These are phyloP conservation scores for Tothia fuscella DNA, from an alignment of 2,329 filamentous ascomycete species.

Conservation along the genomic window DNA sequence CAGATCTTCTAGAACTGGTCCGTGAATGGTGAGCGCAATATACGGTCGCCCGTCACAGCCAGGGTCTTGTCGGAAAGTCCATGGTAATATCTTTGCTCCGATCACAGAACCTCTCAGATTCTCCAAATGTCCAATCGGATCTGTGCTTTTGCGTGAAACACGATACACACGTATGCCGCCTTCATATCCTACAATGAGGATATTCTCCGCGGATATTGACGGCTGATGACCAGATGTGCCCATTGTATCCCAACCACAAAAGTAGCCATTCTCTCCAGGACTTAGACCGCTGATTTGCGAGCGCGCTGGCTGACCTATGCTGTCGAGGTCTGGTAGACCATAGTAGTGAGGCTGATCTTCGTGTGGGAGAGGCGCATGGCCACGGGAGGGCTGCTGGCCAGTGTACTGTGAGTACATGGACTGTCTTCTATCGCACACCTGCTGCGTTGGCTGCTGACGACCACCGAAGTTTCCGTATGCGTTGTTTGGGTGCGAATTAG, in stretches of 20 bases:
- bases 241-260: conserved; percentile 70
- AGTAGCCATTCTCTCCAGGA: conserved; percentile 59
- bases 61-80: conserved; percentile 43
- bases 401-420: conserved; percentile 41
- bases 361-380: conserved; percentile 58
- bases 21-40: conserved; percentile 69
- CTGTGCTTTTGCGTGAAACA: conserved; percentile 54
- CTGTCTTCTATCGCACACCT: conserved; percentile 31
- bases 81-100: conserved; percentile 71
- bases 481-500: conserved; percentile 36
- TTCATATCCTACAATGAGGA: conserved; percentile 67
- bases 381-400: conserved; percentile 30
- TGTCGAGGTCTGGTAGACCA: conserved; percentile 59
- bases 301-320: conserved; percentile 17
- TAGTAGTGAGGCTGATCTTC: conserved; percentile 70
- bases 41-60: conserved; percentile 52
- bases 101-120: conserved; percentile 70
- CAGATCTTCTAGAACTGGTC: conserved; percentile 46
- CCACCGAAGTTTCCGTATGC: conserved; percentile 32
- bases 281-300: conserved; percentile 33
- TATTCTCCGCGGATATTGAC: conserved; percentile 41
- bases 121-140: conserved; percentile 61
- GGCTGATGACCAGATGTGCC: conserved; percentile 33
- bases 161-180: conserved; percentile 66
- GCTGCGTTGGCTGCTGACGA: conserved; percentile 19